Conservation (phyloP, 176 grass and related monocot species). For the Oryza glumipatula region DNA sequence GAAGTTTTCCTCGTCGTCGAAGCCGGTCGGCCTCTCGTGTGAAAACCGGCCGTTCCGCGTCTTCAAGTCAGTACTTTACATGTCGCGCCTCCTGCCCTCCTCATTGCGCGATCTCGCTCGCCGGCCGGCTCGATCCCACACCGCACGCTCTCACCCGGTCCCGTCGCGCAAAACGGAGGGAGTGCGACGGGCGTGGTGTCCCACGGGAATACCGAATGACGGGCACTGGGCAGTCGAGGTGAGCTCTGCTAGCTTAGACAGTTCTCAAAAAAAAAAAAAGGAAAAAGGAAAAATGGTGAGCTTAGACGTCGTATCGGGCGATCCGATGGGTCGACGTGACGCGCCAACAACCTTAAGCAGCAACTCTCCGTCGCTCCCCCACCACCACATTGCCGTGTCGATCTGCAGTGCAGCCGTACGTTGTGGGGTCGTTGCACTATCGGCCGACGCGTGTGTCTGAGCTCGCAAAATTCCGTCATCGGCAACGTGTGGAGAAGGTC, state of each 20-base stretch:
- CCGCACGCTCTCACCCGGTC: too few species aligned
- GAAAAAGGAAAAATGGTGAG: too few species aligned
- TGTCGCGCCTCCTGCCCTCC: too few species aligned
- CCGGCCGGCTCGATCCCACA: too few species aligned
- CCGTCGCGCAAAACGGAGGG: not conserved
- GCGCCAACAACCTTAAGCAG: slow-evolving; percentile 26
- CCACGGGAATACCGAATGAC: too few species aligned
- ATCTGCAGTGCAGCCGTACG: not conserved
- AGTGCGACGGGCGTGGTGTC: not conserved
- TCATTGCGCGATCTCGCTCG: too few species aligned
- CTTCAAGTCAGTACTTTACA: not conserved
- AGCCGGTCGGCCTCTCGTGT: not conserved
- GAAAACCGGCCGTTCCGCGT: not conserved
- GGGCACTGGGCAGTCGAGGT: too few species aligned
- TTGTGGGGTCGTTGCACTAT: not conserved
- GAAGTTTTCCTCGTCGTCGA: slow-evolving; percentile 19
- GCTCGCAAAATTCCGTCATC: not conserved
- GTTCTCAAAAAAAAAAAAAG: too few species aligned
- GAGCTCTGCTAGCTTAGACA: too few species aligned
- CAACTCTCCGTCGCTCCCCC: not conserved
- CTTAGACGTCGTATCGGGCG: too few species aligned
- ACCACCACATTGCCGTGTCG: not conserved
- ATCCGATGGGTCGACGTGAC: slow-evolving; percentile 18
- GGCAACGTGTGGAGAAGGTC: not conserved
- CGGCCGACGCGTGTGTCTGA: not conserved